Conservation (phyloP, 768 basidiomycete genomes). For the Lactarius evosmus region DNA sequence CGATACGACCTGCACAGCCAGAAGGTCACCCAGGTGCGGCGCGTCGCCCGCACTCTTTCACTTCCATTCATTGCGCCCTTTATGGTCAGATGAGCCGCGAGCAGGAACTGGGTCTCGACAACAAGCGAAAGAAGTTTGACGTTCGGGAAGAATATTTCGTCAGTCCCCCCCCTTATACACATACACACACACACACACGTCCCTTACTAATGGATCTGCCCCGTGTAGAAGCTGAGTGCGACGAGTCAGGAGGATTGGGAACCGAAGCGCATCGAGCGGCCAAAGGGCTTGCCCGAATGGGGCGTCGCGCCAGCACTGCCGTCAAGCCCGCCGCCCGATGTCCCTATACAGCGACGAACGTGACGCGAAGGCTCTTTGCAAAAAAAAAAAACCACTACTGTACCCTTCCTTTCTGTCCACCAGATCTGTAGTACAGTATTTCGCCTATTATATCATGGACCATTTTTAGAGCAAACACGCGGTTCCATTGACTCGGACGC, state of each 20-base stretch:
- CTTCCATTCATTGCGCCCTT: not conserved
- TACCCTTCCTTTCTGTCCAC: too few relatives aligned
- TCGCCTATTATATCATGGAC: not conserved
- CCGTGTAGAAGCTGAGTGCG: conserved; percentile 58
- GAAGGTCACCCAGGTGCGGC: conserved; percentile 63
- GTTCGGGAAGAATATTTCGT: conserved; percentile 96
- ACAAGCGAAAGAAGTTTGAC: conserved; percentile 77
- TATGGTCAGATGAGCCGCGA: conserved; percentile 61
- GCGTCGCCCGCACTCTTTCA: too few relatives aligned
- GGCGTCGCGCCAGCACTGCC: conserved; percentile 74
- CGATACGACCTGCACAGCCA: conserved; percentile 86
- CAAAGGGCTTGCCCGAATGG: conserved; percentile 91
- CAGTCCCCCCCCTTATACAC: conserved; percentile 40
- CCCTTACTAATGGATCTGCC: not conserved
- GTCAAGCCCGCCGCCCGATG: conserved; percentile 26
- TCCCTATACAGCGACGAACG: not conserved
- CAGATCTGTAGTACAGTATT: not conserved
- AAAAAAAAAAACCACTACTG: too few relatives aligned
- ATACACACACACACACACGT: not conserved
- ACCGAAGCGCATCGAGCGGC: conserved; percentile 75
- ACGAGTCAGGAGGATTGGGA: conserved; percentile 76
- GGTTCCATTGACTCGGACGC: not conserved
- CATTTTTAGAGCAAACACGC: not conserved
- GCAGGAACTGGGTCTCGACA: conserved; percentile 71
- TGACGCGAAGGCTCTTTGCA: not conserved